Percentiles rank a stretch among this genome's conserved stretches.
phyloP scores from a whole-genome alignment of 805 yeast species.

The Starmera quercuum region DNA sequence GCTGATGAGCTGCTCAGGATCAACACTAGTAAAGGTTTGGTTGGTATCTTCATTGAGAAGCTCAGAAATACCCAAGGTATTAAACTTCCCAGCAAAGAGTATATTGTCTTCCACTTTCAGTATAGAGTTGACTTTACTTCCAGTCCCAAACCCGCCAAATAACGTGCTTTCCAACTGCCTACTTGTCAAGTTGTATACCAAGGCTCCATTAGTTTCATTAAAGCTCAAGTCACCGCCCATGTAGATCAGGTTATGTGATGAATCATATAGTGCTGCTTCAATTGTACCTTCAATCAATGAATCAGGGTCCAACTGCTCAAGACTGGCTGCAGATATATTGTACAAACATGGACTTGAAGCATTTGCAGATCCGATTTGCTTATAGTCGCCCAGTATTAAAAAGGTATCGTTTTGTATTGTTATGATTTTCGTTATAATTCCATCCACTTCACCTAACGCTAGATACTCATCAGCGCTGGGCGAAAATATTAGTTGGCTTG shows the following conservation, averaged over 20 bases:
- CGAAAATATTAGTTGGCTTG: slow-evolving; percentile 12
- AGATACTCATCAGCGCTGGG: slow-evolving; percentile 7
- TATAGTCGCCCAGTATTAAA: slow-evolving; percentile 22
- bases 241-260: slow-evolving; percentile 42
- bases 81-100: slow-evolving; percentile 75
- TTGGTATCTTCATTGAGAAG: slow-evolving; percentile 22
- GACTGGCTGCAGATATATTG: slow-evolving; percentile 22
- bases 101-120: slow-evolving; percentile 42
- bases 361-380: slow-evolving; percentile 13
- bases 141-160: slow-evolving; percentile 69
- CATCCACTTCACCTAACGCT: slow-evolving; percentile 11
- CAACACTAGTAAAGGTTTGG: slow-evolving; percentile 32
- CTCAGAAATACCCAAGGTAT: slow-evolving; percentile 29
- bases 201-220: slow-evolving; percentile 47
- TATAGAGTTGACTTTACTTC: slow-evolving; percentile 57
- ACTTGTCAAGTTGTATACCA: slow-evolving; percentile 49
- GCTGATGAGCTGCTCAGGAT: slow-evolving; percentile 57
- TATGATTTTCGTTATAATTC: slow-evolving; percentile 14
- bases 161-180: slow-evolving; percentile 40
- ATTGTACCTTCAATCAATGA: slow-evolving; percentile 29
- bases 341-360: slow-evolving; percentile 24
- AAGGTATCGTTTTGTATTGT: slow-evolving; percentile 25
- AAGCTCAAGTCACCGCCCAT: slow-evolving; percentile 74
- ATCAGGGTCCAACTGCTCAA: slow-evolving; percentile 19
- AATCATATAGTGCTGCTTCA: slow-evolving; percentile 39